Conservation (phyloP, 148 eudicot species). For the Dysphania ambrosioides region DNA sequence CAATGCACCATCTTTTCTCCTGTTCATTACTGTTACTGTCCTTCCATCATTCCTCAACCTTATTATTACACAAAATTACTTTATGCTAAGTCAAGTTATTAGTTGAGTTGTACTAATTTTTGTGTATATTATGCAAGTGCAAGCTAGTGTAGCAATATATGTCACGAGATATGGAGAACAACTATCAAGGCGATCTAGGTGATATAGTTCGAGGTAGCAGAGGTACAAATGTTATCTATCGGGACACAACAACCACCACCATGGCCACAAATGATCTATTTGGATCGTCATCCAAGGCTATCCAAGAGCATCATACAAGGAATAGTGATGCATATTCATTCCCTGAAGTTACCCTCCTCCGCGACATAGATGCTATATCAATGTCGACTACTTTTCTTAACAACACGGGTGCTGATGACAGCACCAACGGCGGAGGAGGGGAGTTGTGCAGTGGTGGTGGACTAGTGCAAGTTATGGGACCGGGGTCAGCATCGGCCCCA, state of each 20-base stretch:
- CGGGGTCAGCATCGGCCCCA: background rate
- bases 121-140: too few relatives aligned
- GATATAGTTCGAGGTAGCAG: slow-evolving; percentile 58
- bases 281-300: slow-evolving; percentile 5
- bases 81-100: too few relatives aligned
- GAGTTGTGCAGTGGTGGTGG: too few relatives aligned
- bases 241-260: background rate
- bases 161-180: background rate
- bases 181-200: slow-evolving; percentile 65
- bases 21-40: slow-evolving; percentile 9
- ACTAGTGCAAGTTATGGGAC: background rate
- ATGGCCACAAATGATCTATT: slow-evolving; percentile 4
- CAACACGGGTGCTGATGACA: background rate
- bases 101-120: too few relatives aligned
- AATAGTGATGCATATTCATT: slow-evolving; percentile 14
- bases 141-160: too few relatives aligned
- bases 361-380: slow-evolving; percentile 12
- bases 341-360: slow-evolving; percentile 3
- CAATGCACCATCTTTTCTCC: slow-evolving; percentile 4
- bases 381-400: slow-evolving; percentile 6
- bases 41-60: too few relatives aligned
- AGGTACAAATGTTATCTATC: slow-evolving; percentile 10
- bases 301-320: background rate
- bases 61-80: too few relatives aligned
- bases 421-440: background rate